Evolutionary conservation across 140 eudicot species (phyloP).

Genomic region (Ambrosia hybrid): DNA sequence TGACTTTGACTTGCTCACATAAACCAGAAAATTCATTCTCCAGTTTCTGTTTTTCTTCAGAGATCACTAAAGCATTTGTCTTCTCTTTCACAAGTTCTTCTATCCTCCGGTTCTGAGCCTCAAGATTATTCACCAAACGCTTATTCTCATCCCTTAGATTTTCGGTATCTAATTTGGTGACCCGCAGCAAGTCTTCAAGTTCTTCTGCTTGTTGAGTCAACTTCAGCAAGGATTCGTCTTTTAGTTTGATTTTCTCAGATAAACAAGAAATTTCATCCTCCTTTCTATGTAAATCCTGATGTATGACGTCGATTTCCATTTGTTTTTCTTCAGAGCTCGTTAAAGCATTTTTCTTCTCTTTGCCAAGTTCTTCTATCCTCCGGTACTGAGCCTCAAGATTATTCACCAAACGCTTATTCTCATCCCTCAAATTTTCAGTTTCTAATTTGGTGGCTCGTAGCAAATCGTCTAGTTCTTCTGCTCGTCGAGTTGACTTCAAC

Average conservation of each 20-base stretch:
- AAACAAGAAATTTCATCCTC: conserved; percentile 31
- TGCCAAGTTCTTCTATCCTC: neutral
- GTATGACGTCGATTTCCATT: too few species aligned
- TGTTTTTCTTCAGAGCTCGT: neutral
- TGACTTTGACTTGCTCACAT: conserved; percentile 31
- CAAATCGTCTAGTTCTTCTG: conserved; percentile 39
- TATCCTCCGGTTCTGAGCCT: conserved; percentile 29
- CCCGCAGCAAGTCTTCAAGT: conserved; percentile 30
- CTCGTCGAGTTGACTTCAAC: conserved; percentile 31
- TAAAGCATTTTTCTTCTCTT: neutral
- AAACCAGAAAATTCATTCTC: conserved; percentile 34
- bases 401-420: conserved; percentile 28
- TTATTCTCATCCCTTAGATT: conserved; percentile 29
- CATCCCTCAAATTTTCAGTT: conserved; percentile 27
- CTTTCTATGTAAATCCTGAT: neutral
- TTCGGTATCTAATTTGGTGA: conserved; percentile 24
- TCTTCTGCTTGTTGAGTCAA: conserved; percentile 32
- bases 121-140: conserved; percentile 32
- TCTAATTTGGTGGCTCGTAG: conserved; percentile 14
- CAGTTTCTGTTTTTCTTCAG: conserved; percentile 33
- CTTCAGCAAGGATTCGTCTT: conserved; percentile 35
- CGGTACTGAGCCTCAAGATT: conserved; percentile 38
- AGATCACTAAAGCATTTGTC: neutral
- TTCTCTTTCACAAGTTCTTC: neutral
- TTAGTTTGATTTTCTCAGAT: conserved; percentile 29